A percentile compares a stretch with the other conserved stretches of the same genome.
Evolutionary conservation across 768 basidiomycete species (phyloP).

Genomic region (Candolleomyces eurysporus): DNA sequence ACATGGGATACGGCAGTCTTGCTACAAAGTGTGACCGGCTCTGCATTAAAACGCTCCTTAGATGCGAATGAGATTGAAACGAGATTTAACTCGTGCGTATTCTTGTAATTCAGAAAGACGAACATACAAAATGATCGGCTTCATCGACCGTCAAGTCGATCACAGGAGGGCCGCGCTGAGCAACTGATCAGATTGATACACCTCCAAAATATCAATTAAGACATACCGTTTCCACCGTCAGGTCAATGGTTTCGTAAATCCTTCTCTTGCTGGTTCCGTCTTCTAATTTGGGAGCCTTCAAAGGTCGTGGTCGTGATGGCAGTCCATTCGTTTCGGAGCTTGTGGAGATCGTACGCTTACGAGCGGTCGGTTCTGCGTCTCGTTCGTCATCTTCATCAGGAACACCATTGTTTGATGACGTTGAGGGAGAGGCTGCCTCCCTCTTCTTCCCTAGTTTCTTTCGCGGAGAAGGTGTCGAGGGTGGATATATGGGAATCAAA

Average conservation of each 20-base stretch:
- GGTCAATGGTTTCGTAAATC: neutral
- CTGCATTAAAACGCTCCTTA: no score
- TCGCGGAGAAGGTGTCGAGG: no score
- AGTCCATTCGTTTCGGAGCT: neutral
- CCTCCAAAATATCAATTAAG: neutral
- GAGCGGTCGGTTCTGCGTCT: neutral
- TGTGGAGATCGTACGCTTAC: neutral
- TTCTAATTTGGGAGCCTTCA: neutral
- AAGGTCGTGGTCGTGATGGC: no score
- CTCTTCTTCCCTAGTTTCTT: no score
- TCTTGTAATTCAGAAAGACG: no score
- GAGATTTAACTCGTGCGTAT: no score
- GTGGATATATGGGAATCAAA: no score
- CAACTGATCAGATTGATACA: no score
- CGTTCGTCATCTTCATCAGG: no score
- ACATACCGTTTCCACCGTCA: neutral
- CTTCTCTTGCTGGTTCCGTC: neutral
- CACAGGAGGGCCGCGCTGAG: neutral
- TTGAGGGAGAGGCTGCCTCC: no score
- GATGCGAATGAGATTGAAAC: no score
- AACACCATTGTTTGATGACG: no score
- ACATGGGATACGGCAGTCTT: neutral
- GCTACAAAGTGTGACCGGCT: neutral
- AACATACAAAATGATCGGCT: neutral
- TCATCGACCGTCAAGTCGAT: neutral